Percentiles rank a stretch among this genome's conserved stretches.
These are phyloP conservation scores for Leucocoprinus birnbaumii DNA, from an alignment of 768 basidiomycete species.

Conservation along the genomic window DNA sequence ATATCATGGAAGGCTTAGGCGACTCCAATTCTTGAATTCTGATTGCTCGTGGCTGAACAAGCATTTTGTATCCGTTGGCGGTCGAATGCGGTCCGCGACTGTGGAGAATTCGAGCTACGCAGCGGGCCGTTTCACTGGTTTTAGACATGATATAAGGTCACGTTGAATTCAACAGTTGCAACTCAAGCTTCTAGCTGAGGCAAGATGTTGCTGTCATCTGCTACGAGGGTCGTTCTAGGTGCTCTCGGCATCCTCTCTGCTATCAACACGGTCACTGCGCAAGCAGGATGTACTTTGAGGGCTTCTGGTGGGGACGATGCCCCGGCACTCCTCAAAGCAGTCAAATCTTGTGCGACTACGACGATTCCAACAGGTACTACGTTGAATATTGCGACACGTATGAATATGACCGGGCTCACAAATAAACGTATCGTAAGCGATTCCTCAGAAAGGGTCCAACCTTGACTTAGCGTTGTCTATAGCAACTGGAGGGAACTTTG, in stretches of 20 bases:
- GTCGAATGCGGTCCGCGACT: not conserved
- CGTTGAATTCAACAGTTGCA: no score
- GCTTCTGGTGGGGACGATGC: slow-evolving; percentile 51
- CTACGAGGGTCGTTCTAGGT: not conserved
- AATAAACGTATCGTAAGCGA: slow-evolving; percentile 47
- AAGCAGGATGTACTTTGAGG: slow-evolving; percentile 33
- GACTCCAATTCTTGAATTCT: not conserved
- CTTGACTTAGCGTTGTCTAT: not conserved
- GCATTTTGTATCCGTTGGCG: not conserved
- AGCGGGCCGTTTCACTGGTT: slow-evolving; percentile 2
- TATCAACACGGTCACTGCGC: not conserved
- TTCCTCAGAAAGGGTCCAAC: not conserved
- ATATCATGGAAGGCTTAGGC: slow-evolving; percentile 1
- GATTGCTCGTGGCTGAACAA: not conserved
- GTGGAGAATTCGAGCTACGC: not conserved
- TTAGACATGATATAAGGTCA: not conserved
- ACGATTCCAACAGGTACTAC: slow-evolving; percentile 43
- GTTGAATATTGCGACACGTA: slow-evolving; percentile 44
- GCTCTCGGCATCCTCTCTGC: not conserved
- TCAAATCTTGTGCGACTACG: slow-evolving; percentile 37
- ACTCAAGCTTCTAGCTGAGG: no score
- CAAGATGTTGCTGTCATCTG: slow-evolving; percentile 3
- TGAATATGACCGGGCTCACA: slow-evolving; percentile 51
- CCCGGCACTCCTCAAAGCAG: slow-evolving; percentile 42
- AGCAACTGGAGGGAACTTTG: slow-evolving; percentile 50